Conservation (phyloP, 1,139 yeast species). For the Protomyces lactucae-debilis region DNA sequence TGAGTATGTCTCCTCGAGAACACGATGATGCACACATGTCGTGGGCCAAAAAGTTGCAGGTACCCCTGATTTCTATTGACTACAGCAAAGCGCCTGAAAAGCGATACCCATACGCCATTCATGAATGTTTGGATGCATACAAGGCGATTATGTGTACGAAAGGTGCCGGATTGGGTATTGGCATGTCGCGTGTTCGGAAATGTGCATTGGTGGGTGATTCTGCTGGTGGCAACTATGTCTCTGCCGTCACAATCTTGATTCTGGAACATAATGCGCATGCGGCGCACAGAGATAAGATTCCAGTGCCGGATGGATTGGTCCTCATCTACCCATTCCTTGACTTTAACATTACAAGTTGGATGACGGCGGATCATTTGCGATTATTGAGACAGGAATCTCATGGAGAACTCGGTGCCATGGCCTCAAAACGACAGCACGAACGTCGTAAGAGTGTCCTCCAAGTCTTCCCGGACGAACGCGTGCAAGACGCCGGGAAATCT, state of each 20-base stretch:
- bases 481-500: background rate
- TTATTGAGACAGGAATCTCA: conserved; percentile 32
- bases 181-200: conserved; percentile 31
- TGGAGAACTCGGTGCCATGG: conserved; percentile 29
- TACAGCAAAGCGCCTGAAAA: conserved; percentile 46
- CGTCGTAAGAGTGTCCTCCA: conserved; percentile 22
- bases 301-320: conserved; percentile 34
- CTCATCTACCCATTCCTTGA: conserved; percentile 36
- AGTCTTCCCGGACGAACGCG: conserved; percentile 10
- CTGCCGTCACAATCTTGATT: conserved; percentile 33
- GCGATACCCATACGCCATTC: conserved; percentile 50
- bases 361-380: conserved; percentile 34
- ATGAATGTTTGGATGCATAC: conserved; percentile 47
- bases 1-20: conserved; percentile 34
- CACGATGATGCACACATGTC: conserved; percentile 32
- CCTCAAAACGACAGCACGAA: conserved; percentile 20
- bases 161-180: conserved; percentile 34
- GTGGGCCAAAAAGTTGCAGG: conserved; percentile 34
- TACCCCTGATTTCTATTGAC: conserved; percentile 34
- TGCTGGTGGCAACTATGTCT: conserved; percentile 36
- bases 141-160: conserved; percentile 34
- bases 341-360: conserved; percentile 35
- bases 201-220: conserved; percentile 35
- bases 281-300: conserved; percentile 9
- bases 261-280: conserved; percentile 25